Base-by-base conservation (phyloP, 2,329 filamentous ascomycete species). In the Hypocrella siamensis region DNA sequence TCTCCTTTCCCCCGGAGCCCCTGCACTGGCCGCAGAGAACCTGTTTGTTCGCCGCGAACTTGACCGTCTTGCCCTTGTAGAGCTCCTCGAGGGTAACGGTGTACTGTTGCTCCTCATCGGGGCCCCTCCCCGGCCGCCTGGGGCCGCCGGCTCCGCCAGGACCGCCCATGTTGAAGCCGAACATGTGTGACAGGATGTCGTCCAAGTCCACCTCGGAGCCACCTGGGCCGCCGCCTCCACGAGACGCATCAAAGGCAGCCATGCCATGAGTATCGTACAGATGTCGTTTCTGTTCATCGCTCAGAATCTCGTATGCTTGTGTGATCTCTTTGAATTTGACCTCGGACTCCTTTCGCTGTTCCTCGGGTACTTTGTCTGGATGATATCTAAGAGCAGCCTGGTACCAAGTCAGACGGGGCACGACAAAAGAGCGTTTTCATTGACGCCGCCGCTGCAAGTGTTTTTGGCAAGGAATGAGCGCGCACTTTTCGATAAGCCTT, bases 21-120 rank as follows among this genome's bases (percentile, higher is more conserved):
- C 86, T 88, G 64, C 90, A 98, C 46, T 75, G 69, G 36, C 68
- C 68, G 59, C 90, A 98, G 38, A 93, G 66, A 38, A 94, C 71
- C 49, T 93, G 88, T 64, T 96, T 96, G 48, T 86, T 92, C 48
- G 82, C 90, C 7, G 84, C 77, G 53, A 98, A 94, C 60, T 92
- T 90, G 49, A 93, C 90, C 1, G 90, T 94, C 67, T 96, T 94
- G 47, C 90, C 90, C 61, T 93, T 94, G 69, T 96, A 98, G 19
- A 98, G 67, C 56, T 98, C 90, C 54, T 96, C 90, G 37, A 98
- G 61, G 3, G 75, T 80, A 35, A 96, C 82, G 52, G 85, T 77
- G 58, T 98, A 96, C 45, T 83, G 73, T 47, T 93, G 83, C 52
- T 93, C 79, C 54, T 94, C 88, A 43, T 86, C 77, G 32, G 70